Evolutionary conservation across 352 stramenopile species (phyloP), one percentile per base, ranked within the genome.

Genomic region (Phytophthora sansomeana): DNA sequence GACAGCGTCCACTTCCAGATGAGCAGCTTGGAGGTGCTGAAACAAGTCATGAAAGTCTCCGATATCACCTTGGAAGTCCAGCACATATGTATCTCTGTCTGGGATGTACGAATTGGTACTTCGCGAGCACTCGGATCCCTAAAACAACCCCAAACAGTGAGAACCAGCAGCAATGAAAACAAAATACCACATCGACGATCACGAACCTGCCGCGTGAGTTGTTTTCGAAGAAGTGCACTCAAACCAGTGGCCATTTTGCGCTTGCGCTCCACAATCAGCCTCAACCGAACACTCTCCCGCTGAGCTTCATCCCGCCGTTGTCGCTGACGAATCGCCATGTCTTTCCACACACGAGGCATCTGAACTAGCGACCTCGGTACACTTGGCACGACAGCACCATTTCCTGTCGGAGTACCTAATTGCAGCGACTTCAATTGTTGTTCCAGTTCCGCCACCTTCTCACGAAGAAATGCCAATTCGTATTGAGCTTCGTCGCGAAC

Each of bases 381-480:
- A 46, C 6, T 46, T 26, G n/a, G 1, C 39, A 28, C 16, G 16
- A 46, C 1, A 28, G n/a, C 26, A 13, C n/a, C 5, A 26, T 46
- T 26, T 17, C 39, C 39, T 26, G 0, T 67, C 3, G 8, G 24
- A 28, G 60, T 6, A 58, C 50, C 52, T 1, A 70, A 29, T 29
- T 71, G 58, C 28, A 90, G 46, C 14, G 63, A 77, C 4, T 61
- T 69, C 42, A 91, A 56, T 67, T 91, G 85, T 13, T 66, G 61
- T 42, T 88, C 72, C 49, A 91, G 49, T 19, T 67, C 67, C 1
- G 83, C 75, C 16, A 82, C 79, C 57, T 91, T 89, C 39, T 88
- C 67, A 35, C 86, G 86, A 16, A 93, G 51, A 59, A 91, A 93
- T 7, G 60, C 63, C 19, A 85, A 68, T 19, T 93, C 85, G 39